Evolutionary conservation across 345 rosid species (phyloP).

Genomic region (Eucalyptus tenuipes): DNA sequence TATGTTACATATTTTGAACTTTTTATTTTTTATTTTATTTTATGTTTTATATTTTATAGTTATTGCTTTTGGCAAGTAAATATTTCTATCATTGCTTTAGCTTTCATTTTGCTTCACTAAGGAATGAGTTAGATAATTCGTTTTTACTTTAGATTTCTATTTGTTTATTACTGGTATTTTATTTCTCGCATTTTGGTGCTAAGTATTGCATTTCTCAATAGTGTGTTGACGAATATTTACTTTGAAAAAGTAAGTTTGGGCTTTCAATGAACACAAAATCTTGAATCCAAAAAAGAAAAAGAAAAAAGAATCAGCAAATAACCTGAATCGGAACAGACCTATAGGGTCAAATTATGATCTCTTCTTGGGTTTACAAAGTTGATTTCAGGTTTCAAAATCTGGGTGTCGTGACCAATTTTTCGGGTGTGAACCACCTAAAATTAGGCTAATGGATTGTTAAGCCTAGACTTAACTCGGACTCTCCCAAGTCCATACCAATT

Average conservation of each 20-base stretch:
- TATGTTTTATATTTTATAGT: not conserved
- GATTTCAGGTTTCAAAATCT: accelerated
- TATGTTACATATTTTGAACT: not conserved
- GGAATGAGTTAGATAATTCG: not conserved
- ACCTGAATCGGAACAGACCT: accelerated
- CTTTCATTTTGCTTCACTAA: not conserved
- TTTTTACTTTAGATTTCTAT: not conserved
- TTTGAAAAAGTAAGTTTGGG: not conserved
- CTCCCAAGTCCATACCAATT: too few species aligned
- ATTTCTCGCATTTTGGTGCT: not conserved
- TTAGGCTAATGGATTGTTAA: too few species aligned
- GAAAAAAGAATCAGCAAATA: not conserved
- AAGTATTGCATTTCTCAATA: not conserved
- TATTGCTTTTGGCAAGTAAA: not conserved
- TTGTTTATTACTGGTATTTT: not conserved
- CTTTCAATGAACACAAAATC: not conserved
- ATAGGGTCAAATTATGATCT: accelerated
- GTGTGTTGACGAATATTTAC: accelerated
- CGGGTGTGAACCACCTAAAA: too few species aligned
- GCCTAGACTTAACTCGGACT: too few species aligned
- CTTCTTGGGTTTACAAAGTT: accelerated
- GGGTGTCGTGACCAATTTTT: too few species aligned
- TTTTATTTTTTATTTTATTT: not conserved
- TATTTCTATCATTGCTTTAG: not conserved
- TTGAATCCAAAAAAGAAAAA: not conserved